phyloP scores from a whole-genome alignment of 129 eudicot genomes.

The Pittosporum tobira region DNA sequence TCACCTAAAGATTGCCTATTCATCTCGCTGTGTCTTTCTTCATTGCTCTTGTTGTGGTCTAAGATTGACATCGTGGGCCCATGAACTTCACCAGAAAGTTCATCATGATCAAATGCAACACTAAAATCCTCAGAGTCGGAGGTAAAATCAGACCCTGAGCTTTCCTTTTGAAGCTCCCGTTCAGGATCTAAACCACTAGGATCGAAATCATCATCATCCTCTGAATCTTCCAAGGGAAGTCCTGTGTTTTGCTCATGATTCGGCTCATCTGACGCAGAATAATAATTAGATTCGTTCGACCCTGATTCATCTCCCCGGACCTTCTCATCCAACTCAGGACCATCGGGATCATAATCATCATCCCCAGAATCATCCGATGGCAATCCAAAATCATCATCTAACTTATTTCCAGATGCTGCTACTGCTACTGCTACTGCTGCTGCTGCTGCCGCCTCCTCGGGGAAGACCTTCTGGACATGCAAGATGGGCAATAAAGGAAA shows the following conservation, averaged over 20 bases:
- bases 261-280: conserved; percentile 58
- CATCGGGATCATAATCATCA: conserved; percentile 77
- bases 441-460: conserved; percentile 63
- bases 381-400: conserved; percentile 42
- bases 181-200: conserved; percentile 42
- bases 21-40: conserved; percentile 5
- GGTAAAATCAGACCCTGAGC: conserved; percentile 76
- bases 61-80: too few relatives aligned
- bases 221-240: conserved; percentile 82
- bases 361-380: conserved; percentile 96
- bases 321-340: conserved; percentile 32
- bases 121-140: conserved; percentile 76
- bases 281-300: conserved; percentile 60
- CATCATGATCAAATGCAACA: conserved; percentile 28
- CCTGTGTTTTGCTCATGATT: conserved; percentile 34
- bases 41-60: conserved; percentile 16
- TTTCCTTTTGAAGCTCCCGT: conserved; percentile 33
- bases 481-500: conserved; percentile 11
- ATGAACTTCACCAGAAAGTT: conserved; percentile 22
- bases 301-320: conserved; percentile 48
- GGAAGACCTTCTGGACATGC: conserved; percentile 64
- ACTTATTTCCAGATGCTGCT: conserved; percentile 42
- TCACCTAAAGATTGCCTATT: neutral
- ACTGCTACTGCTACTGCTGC: too few relatives aligned
- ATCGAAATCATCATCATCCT: conserved; percentile 82